phyloP scores from a whole-genome alignment of 2,329 filamentous ascomycete genomes.

The Pseudocercospora eumusae region DNA sequence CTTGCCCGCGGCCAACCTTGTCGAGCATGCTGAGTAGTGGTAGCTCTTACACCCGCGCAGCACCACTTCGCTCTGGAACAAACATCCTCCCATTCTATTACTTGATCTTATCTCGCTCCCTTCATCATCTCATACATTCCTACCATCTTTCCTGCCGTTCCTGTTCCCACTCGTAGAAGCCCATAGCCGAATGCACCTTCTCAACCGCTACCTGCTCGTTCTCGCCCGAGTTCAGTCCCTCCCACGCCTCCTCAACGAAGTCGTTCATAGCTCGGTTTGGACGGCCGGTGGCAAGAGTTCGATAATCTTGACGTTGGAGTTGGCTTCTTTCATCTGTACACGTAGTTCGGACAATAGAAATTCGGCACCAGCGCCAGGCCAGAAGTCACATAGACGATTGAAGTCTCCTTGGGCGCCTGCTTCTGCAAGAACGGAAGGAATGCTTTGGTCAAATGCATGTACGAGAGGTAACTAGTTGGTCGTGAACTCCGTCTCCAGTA shows the following conservation, averaged over 20 bases:
- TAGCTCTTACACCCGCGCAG: background rate
- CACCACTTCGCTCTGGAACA: background rate
- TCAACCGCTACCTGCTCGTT: constrained; percentile 57
- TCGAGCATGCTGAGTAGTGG: background rate
- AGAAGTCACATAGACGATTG: constrained; percentile 53
- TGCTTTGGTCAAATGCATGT: constrained; percentile 52
- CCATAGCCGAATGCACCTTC: constrained; percentile 46
- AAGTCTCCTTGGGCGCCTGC: constrained; percentile 44
- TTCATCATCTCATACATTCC: constrained; percentile 15
- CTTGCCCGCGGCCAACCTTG: constrained; percentile 4
- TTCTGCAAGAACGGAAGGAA: constrained; percentile 54
- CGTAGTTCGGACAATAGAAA: constrained; percentile 54
- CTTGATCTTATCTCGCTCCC: constrained; percentile 9
- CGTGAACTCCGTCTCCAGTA: constrained; percentile 26
- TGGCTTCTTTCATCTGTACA: constrained; percentile 51
- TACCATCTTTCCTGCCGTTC: constrained; percentile 47
- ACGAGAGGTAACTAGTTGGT: constrained; percentile 56
- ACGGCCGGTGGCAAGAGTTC: constrained; percentile 59
- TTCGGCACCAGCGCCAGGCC: constrained; percentile 54
- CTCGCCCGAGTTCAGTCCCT: constrained; percentile 46
- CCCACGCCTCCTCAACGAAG: constrained; percentile 55
- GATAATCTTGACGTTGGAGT: constrained; percentile 54
- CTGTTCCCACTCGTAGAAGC: constrained; percentile 47
- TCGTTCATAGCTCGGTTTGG: constrained; percentile 58
- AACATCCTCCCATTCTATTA: constrained; percentile 13